Conservation (phyloP, 805 yeast genomes). For the Debaryomyces tyrocola region DNA sequence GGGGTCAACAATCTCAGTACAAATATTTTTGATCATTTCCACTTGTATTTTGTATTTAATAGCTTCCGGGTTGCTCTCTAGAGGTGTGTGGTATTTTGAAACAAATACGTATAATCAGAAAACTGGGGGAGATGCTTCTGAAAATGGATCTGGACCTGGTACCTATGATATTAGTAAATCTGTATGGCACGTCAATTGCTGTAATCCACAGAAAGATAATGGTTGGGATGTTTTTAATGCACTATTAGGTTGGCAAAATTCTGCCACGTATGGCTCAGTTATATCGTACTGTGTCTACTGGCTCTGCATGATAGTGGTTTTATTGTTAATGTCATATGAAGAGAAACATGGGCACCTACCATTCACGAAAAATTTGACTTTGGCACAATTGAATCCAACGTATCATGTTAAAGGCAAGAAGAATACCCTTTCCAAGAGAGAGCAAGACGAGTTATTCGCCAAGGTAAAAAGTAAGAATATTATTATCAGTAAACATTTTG, state of each 20-base stretch:
- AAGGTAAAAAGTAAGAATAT: slow-evolving; percentile 17
- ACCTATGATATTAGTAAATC: slow-evolving; percentile 73
- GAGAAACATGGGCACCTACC: slow-evolving; percentile 81
- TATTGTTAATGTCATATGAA: slow-evolving; percentile 67
- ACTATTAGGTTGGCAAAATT: slow-evolving; percentile 90
- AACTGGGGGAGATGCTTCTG: slow-evolving; percentile 93
- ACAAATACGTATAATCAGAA: slow-evolving; percentile 55
- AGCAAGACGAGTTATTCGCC: slow-evolving; percentile 53
- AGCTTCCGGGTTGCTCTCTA: slow-evolving; percentile 86
- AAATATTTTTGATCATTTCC: slow-evolving; percentile 77
- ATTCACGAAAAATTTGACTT: slow-evolving; percentile 44
- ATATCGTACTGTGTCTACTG: slow-evolving; percentile 84
- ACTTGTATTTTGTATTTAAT: slow-evolving; percentile 85
- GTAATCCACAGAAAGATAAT: slow-evolving; percentile 83
- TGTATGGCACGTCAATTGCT: slow-evolving; percentile 97
- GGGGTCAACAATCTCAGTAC: slow-evolving; percentile 76
- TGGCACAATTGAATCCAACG: slow-evolving; percentile 34
- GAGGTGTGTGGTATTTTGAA: slow-evolving; percentile 88
- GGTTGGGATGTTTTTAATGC: slow-evolving; percentile 98
- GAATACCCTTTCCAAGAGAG: slow-evolving; percentile 50
- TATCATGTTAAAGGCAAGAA: slow-evolving; percentile 34
- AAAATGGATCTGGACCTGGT: slow-evolving; percentile 88
- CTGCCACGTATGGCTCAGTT: slow-evolving; percentile 88
- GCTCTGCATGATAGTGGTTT: slow-evolving; percentile 58
- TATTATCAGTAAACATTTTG: slow-evolving; percentile 3